Percentiles rank a stretch among this genome's conserved stretches.
phyloP scores from a whole-genome alignment of 495 filamentous ascomycete genomes.

The Aspergillus carlsbadensis region DNA sequence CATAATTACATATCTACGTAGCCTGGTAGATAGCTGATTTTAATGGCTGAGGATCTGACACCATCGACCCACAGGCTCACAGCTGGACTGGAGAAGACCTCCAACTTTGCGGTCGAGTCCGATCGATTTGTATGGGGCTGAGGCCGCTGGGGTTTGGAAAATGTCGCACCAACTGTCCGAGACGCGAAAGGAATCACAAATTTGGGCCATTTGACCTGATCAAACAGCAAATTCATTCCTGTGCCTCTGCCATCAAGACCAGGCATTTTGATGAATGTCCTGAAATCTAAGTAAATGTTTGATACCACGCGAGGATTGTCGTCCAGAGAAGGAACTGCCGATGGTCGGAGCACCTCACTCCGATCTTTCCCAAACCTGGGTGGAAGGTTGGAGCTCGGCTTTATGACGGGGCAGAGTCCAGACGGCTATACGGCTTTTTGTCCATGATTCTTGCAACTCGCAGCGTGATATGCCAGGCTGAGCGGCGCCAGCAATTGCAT shows the following conservation, averaged over 20 bases:
- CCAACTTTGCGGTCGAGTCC: neutral
- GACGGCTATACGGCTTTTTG: constrained; percentile 7
- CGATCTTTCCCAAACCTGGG: constrained; percentile 1
- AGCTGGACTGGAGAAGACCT: neutral
- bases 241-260: too few species aligned
- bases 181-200: neutral
- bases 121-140: neutral
- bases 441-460: too few species aligned
- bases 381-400: neutral
- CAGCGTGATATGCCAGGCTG: too few species aligned
- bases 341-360: constrained; percentile 14
- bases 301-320: constrained; percentile 14
- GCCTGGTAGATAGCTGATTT: too few species aligned
- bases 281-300: too few species aligned
- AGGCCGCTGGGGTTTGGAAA: neutral
- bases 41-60: constrained; percentile 1
- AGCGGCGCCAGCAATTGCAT: too few species aligned
- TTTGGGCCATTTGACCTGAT: too few species aligned
- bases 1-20: too few species aligned
- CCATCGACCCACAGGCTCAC: constrained; percentile 2
- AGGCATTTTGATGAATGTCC: too few species aligned
- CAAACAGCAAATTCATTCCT: neutral
- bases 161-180: constrained; percentile 5
- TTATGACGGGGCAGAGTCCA: neutral
- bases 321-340: constrained; percentile 1